These are phyloP conservation scores for Exutisphaerella laricina DNA, from an alignment of 2,329 filamentous ascomycete genomes.

Conservation along the genomic window DNA sequence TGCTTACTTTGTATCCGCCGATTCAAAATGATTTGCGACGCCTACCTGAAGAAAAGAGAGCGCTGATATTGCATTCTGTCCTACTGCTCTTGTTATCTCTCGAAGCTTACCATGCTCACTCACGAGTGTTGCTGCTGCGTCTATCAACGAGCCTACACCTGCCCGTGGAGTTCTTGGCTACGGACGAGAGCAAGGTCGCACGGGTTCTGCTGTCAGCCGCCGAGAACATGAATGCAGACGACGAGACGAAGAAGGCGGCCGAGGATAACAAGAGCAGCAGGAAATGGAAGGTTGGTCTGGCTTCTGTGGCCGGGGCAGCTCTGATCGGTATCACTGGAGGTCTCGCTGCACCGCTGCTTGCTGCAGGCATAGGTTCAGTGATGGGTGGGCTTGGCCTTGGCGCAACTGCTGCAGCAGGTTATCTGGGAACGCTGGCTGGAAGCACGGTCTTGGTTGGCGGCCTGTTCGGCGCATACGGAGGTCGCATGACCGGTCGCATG, in stretches of 20 bases:
- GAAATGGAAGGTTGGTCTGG: conserved; percentile 78
- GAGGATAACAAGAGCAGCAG: conserved; percentile 61
- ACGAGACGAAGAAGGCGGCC: conserved; percentile 65
- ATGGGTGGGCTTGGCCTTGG: conserved; percentile 73
- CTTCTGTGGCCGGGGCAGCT: conserved; percentile 79
- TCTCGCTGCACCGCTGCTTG: conserved; percentile 69
- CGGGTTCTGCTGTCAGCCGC: conserved; percentile 68
- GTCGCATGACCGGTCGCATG: conserved; percentile 75
- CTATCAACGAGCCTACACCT: conserved; percentile 34
- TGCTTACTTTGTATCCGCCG: conserved; percentile 33
- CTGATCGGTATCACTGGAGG: conserved; percentile 78
- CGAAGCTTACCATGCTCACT: conserved; percentile 36
- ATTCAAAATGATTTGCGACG: conserved; percentile 34
- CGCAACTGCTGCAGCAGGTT: conserved; percentile 65
- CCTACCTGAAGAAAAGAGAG: conserved; percentile 34
- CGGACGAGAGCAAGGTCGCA: conserved; percentile 62
- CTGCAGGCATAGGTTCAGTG: conserved; percentile 73
- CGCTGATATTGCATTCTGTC: conserved; percentile 35
- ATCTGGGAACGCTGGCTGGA: conserved; percentile 74
- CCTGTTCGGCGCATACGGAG: conserved; percentile 87
- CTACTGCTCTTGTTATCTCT: conserved; percentile 36
- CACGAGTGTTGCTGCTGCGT: conserved; percentile 33
- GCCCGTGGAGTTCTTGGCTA: conserved; percentile 28
- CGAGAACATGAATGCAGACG: conserved; percentile 69
- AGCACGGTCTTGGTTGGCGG: conserved; percentile 74